Evolutionary conservation across 2,329 filamentous ascomycete genomes (phyloP).

Genomic region (Aspergillus novofumigatus): DNA sequence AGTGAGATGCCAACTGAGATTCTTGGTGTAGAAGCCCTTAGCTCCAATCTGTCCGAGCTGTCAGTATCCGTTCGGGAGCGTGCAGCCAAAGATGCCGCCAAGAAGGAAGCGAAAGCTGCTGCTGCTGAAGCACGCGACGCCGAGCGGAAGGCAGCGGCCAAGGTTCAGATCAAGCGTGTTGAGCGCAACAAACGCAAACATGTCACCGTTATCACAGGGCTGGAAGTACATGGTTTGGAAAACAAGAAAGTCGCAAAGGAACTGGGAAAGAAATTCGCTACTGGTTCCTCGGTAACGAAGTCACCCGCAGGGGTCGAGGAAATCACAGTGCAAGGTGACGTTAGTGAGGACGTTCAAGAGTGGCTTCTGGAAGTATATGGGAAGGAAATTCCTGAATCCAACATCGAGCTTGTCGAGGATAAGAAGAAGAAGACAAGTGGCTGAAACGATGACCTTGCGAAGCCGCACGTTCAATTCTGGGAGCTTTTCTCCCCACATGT

Average conservation of each 20-base stretch:
- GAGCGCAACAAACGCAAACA: constrained; percentile 98
- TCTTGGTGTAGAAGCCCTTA: constrained; percentile 62
- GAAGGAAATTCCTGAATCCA: constrained; percentile 85
- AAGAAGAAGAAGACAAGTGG: constrained; percentile 77
- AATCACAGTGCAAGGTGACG: constrained; percentile 95
- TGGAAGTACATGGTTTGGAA: constrained; percentile 87
- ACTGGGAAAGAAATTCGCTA: constrained; percentile 97
- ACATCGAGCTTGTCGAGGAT: constrained; percentile 91
- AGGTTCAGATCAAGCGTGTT: constrained; percentile 90
- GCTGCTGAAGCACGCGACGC: constrained; percentile 78
- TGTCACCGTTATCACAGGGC: constrained; percentile 84
- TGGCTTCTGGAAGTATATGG: constrained; percentile 81
- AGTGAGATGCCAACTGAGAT: background rate
- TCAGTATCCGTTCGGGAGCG: constrained; percentile 90
- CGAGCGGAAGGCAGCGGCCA: constrained; percentile 75
- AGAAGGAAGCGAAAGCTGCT: constrained; percentile 93
- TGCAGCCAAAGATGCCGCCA: constrained; percentile 90
- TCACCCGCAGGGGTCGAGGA: constrained; percentile 81
- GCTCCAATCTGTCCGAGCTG: constrained; percentile 78
- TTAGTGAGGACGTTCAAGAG: constrained; percentile 90
- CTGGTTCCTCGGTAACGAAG: constrained; percentile 88
- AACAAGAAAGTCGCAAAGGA: constrained; percentile 96
- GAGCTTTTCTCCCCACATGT: background rate
- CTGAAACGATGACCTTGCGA: constrained; percentile 11
- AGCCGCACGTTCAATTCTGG: background rate